phyloP scores from a whole-genome alignment of 495 filamentous ascomycete genomes.

The Pseudoneurospora amorphoporcata region DNA sequence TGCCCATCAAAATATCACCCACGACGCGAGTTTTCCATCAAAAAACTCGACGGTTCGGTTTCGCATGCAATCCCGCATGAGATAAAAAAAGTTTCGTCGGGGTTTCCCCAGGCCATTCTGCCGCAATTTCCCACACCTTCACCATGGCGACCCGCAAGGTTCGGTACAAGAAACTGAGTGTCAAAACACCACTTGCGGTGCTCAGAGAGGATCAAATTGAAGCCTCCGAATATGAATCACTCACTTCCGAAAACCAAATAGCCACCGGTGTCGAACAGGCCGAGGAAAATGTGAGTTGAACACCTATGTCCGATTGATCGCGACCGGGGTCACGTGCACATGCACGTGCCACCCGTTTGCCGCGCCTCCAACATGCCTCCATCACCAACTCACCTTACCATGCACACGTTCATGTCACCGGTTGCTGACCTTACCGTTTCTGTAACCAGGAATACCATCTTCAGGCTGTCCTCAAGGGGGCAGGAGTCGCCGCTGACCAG shows the following conservation, averaged over 20 bases:
- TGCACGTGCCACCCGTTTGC: constrained; percentile 42
- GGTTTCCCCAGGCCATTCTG: constrained; percentile 37
- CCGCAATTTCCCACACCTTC: constrained; percentile 32
- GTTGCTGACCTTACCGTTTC: constrained; percentile 23
- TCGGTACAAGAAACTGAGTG: constrained; percentile 84
- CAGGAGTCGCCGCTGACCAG: constrained; percentile 54
- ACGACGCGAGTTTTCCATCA: constrained; percentile 39
- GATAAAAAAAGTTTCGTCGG: constrained; percentile 32
- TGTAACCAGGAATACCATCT: constrained; percentile 86
- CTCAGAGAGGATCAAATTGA: constrained; percentile 87
- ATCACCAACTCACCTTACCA: constrained; percentile 19
- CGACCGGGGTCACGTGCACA: constrained; percentile 28
- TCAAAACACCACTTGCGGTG: constrained; percentile 75
- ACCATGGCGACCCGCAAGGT: constrained; percentile 60
- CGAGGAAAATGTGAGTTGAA: constrained; percentile 84
- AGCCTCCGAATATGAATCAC: constrained; percentile 48
- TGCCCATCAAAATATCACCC: constrained; percentile 49
- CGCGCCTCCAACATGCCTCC: constrained; percentile 13
- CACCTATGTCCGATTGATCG: constrained; percentile 32
- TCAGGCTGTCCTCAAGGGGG: constrained; percentile 78
- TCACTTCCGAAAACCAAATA: constrained; percentile 54
- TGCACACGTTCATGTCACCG: background rate
- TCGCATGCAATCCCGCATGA: constrained; percentile 45
- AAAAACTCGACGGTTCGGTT: constrained; percentile 44
- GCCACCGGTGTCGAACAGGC: constrained; percentile 94